A percentile compares a stretch with the other conserved stretches of the same genome.
Evolutionary conservation across 306 rosid genomes (phyloP).

Genomic region (Citrullus amarus): DNA sequence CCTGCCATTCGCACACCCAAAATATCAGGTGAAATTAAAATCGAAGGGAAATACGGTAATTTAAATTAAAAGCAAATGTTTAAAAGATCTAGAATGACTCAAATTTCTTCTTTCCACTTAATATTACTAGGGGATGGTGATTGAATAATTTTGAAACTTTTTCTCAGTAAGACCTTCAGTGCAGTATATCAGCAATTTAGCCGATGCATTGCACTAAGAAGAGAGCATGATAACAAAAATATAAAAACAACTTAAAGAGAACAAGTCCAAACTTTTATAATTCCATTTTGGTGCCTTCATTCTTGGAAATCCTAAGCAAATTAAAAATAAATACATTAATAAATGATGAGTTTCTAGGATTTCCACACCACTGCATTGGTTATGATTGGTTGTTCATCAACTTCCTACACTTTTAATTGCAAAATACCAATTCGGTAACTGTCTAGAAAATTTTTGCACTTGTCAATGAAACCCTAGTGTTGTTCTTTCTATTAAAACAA

Average conservation of each 20-base stretch:
- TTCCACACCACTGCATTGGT: not conserved
- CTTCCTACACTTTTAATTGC: not conserved
- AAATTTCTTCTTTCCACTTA: not conserved
- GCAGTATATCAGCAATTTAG: not conserved
- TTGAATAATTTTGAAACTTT: not conserved
- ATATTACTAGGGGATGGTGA: not conserved
- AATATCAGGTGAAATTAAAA: too few species aligned
- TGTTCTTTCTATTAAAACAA: not conserved
- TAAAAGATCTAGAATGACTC: not conserved
- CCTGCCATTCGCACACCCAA: conserved; percentile 30
- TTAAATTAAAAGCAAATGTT: not conserved
- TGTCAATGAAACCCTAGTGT: not conserved
- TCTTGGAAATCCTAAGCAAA: not conserved
- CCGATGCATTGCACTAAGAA: not conserved
- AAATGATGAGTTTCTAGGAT: not conserved
- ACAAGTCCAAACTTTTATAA: not conserved
- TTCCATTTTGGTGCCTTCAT: not conserved
- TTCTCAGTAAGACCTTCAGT: not conserved
- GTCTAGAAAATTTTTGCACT: not conserved
- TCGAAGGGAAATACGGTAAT: not conserved
- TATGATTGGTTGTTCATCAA: not conserved
- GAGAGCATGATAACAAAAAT: not conserved
- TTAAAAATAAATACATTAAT: not conserved
- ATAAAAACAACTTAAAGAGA: not conserved
- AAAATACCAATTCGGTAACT: not conserved